These are phyloP conservation scores for Lathyrus sativus DNA, from an alignment of 306 rosid genomes.

Conservation along the genomic window DNA sequence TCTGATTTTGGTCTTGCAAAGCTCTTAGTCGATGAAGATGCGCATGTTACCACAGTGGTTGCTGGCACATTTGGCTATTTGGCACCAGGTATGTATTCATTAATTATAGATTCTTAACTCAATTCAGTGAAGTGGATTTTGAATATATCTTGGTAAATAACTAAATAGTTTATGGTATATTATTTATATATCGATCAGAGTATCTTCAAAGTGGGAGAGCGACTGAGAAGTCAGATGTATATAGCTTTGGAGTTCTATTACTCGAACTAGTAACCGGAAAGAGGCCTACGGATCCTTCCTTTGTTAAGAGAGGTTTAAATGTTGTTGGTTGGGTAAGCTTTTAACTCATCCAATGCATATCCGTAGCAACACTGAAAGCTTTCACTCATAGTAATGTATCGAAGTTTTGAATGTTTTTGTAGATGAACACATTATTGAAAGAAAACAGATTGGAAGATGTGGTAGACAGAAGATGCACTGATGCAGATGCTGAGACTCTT, in stretches of 20 bases:
- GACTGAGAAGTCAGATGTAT: conserved; percentile 91
- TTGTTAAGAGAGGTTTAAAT: conserved; percentile 79
- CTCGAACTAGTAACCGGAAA: conserved; percentile 96
- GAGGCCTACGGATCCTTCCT: conserved; percentile 94
- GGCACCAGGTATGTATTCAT: conserved; percentile 75
- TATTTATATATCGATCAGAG: conserved; percentile 49
- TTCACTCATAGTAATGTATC: neutral
- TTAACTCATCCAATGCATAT: neutral
- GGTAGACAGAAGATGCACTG: conserved; percentile 73
- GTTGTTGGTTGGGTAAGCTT: conserved; percentile 96
- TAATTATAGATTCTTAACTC: neutral
- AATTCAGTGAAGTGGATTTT: conserved; percentile 3
- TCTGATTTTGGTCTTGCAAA: conserved; percentile 95
- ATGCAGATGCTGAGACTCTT: conserved; percentile 66
- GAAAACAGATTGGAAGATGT: conserved; percentile 73
- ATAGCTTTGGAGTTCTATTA: conserved; percentile 92
- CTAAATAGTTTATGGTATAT: too few relatives aligned
- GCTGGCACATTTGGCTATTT: conserved; percentile 98
- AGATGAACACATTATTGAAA: conserved; percentile 76
- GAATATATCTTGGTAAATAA: too few relatives aligned
- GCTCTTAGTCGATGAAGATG: conserved; percentile 89
- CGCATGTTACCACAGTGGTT: conserved; percentile 95
- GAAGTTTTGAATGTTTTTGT: conserved; percentile 26
- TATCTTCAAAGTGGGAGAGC: conserved; percentile 97
- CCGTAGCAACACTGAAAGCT: neutral